Percentiles rank a stretch among this genome's conserved stretches.
Evolutionary conservation across 169 alveolate genomes (phyloP).

Genomic region (Plasmodium reichenowi): DNA sequence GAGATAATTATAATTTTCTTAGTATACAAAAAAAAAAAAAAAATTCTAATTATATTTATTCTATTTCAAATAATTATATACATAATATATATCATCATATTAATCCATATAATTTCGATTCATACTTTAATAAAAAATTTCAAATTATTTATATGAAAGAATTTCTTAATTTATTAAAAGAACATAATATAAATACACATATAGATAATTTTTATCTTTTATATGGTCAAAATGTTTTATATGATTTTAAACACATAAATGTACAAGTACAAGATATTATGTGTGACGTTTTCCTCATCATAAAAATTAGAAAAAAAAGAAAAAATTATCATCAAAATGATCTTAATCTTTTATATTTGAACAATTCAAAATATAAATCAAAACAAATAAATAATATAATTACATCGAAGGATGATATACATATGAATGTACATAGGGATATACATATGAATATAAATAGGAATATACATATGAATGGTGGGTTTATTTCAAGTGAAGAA

Average conservation of each 20-base stretch:
- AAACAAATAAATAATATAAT: too few species aligned
- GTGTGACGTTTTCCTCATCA: slow-evolving; percentile 23
- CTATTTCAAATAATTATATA: too few species aligned
- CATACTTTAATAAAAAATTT: slow-evolving; percentile 8
- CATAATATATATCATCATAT: too few species aligned
- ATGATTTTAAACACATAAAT: background rate
- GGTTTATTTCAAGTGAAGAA: background rate
- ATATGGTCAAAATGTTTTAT: background rate
- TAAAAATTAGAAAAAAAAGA: slow-evolving; percentile 19
- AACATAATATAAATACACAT: background rate
- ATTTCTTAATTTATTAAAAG: background rate
- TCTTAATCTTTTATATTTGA: background rate
- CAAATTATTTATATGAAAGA: slow-evolving; percentile 9
- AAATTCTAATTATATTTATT: background rate
- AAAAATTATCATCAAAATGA: background rate
- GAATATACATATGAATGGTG: background rate
- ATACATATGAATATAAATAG: background rate
- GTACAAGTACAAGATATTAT: slow-evolving; percentile 17
- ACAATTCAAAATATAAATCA: too few species aligned
- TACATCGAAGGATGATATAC: background rate
- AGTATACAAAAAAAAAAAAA: background rate
- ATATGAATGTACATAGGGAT: background rate
- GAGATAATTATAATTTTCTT: background rate
- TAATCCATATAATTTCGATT: slow-evolving; percentile 3
- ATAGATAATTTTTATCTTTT: slow-evolving; percentile 9